Evolutionary conservation across 2,329 filamentous ascomycete species (phyloP), one percentile per base, ranked within the genome.

Genomic region (Apiospora kogelbergensis): DNA sequence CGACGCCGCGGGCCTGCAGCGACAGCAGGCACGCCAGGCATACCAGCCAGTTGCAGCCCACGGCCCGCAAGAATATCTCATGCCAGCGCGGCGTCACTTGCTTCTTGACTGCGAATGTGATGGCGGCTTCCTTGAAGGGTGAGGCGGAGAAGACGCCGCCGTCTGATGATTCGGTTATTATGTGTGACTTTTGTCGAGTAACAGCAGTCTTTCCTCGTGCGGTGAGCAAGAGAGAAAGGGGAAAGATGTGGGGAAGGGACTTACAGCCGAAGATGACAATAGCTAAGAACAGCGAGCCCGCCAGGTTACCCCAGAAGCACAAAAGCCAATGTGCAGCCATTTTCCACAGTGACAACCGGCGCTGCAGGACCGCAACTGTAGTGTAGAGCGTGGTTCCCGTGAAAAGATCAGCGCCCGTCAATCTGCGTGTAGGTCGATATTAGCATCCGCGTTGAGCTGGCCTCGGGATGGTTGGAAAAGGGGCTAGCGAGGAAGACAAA

Each of bases 1-100:
- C 79, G 15, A 88, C 76, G 67, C 88, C 86, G 2, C 84, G 81
- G 6, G 83, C 84, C 68, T 84, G 83, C 3, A 84, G 78, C 1
- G 80, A 81, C 10, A 85, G 77, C 69, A 81, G 88, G 60, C 84
- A 82, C 0, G 84, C 85, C 33, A 88, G 77, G 69, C 85, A 87
- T 2, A 89, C 86, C 0, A 89, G 81, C 86, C 86, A 89, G 76
- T 88, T 88, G 72, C 83, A 85, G 5, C 86, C 84, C 60, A 89
- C 87, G 1, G 78, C 86, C 53, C 84, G 81, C 0, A 88, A 76
- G 73, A 89, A 87, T 66, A 89, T 85, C 68, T 84, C 81, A 65
- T 86, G 83, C 78, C 85, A 86, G 2, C 79, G 72, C 0, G 86
- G 85, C 0, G 76, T 79, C 11, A 86, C 76, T 70, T 82, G 83